Base-by-base conservation (phyloP, 2,329 filamentous ascomycete species). In the Aspergillus intermedius region DNA sequence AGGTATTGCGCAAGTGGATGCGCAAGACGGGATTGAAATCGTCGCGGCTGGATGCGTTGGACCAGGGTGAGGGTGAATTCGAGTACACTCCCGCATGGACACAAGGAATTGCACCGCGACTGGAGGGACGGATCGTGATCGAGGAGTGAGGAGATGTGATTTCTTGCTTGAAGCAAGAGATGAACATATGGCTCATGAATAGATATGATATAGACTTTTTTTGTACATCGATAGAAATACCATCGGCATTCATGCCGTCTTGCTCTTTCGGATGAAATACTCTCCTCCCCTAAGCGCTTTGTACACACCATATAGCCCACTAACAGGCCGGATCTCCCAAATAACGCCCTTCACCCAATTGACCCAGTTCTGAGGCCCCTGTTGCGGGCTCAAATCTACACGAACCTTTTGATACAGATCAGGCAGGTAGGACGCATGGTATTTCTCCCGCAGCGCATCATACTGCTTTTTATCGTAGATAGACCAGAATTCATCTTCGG, bases 1-100 rank as follows among this genome's bases (percentile, higher is more conserved):
- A 80, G 55, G 85, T 84, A 10, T 82, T 84, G 61, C 71, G 76
- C 17, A 87, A 86, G 59, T 95, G 89, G 89, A 85, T 84, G 60
- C 75, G 79, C 19, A 69, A 82, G 50, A 82, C 86, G 0, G 82
- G 83, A 0, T 71, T 94, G 17, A 74, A 82, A 50, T 73, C 45
- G 60, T 66, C 44, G 63, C 73, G 42, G 1, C 48, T 61, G 9
- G 78, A 80, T 50, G 60, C 60, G 13, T 64, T 61, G 10, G 78
- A 80, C 49, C 59, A 60, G 12, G 64, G 78, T 13, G 77, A 87
- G 50, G 75, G 77, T 49, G 74, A 82, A 45, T 77, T 73, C 51
- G 78, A 82, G 45, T 82, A 86, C 28, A 71, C 71, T 34, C 77
- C 79, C 2, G 78, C 84, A 54, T 95, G 89, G 88, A 91, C 88